Base-by-base conservation (phyloP, 2,329 filamentous ascomycete species). In the Bipolaris gigantea region DNA sequence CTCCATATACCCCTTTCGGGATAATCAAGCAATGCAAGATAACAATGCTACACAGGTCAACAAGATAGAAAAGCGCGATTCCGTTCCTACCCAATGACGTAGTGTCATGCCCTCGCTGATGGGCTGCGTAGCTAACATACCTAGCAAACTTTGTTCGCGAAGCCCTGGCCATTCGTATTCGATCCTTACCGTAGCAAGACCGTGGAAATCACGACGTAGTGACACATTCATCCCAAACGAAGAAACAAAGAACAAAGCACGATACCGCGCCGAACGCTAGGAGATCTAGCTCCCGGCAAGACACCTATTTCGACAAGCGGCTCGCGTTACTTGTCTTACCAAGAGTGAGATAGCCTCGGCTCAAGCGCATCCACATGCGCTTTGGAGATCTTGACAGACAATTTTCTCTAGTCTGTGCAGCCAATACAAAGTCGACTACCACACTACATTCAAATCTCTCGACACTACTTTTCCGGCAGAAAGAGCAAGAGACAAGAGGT, bases 271-370 rank as follows among this genome's bases (percentile, higher is more conserved):
- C 27, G 27, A 30, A 30, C 7, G 13, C 27, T 25, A n/a, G 13
- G 13, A 25, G 4, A n/a, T 8, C 1, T 6, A 5, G 21, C 21
- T 25, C 21, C 25, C 21, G 38, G 38, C 21, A 15, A 21, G 23
- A 25, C 3, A 40, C 38, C 13, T 13, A 8, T 25, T 40, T 18
- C 15, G 13, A 42, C n/a, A 42, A 30, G 39, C 25, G 39, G 39
- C 21, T 11, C 38, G 4, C 21, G 21, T 9, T 25, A 16, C 16
- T 16, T 15, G 7, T 16, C 15, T 27, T 16, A 23, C 25, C 21
- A 42, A 5, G 25, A 15, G 27, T 27, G 16, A 40, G 40, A 36
- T 51, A 50, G 41, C 52, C 52, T 55, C 52, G 52, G 52, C 52
- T 41, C 41, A 55, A 40, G 38, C 21, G 30, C 52, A 15, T 32